These are phyloP conservation scores for Agrocybe praecox DNA, from an alignment of 768 basidiomycete species.

Conservation along the genomic window DNA sequence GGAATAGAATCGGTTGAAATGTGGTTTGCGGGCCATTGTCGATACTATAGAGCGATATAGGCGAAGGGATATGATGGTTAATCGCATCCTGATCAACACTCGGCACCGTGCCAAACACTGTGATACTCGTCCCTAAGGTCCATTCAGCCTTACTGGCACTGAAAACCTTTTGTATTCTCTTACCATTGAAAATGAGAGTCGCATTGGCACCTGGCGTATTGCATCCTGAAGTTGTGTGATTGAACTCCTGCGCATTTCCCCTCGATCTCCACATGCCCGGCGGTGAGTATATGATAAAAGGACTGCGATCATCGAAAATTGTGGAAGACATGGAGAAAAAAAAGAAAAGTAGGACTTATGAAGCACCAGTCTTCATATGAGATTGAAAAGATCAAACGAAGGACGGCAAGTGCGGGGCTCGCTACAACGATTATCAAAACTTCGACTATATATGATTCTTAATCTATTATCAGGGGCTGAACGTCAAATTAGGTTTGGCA, in stretches of 20 bases:
- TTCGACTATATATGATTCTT: too few species aligned
- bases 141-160: background rate
- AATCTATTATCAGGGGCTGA: too few species aligned
- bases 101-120: background rate
- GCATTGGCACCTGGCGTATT: background rate
- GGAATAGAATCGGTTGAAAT: background rate
- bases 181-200: background rate
- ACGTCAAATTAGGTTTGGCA: too few species aligned
- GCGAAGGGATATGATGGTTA: background rate
- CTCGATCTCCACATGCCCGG: background rate
- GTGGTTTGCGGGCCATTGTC: background rate
- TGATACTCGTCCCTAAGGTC: background rate
- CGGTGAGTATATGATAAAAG: background rate
- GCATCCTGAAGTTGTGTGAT: background rate
- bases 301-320: background rate
- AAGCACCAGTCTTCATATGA: background rate
- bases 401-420: background rate
- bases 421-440: background rate
- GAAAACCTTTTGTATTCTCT: too few species aligned
- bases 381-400: background rate
- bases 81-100: background rate
- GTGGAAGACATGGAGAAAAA: background rate
- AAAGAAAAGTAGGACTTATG: background rate
- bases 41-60: background rate
- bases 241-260: background rate